phyloP scores from a whole-genome alignment of 106 monocot species.

The Gastrodia elata region DNA sequence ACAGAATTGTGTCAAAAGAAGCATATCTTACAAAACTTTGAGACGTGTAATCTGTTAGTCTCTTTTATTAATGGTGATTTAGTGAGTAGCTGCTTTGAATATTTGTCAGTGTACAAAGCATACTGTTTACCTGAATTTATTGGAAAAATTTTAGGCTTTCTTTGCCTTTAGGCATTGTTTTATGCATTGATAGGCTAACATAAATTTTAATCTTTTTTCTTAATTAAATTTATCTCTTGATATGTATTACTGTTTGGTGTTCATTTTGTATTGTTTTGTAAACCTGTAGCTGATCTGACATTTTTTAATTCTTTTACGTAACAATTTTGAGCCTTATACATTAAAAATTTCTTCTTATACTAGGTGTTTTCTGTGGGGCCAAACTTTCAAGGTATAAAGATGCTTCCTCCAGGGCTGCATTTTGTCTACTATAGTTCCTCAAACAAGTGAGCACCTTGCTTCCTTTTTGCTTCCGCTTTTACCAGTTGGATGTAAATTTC shows the following conservation, averaged over 20 bases:
- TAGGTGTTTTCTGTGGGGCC: conserved; percentile 83
- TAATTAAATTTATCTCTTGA: neutral
- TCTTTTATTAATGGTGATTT: neutral
- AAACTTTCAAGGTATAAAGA: conserved; percentile 84
- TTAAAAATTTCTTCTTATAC: neutral
- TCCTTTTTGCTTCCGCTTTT: neutral
- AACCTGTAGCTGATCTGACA: neutral
- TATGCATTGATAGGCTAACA: neutral
- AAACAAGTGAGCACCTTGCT: conserved; percentile 46
- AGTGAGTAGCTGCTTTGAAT: neutral
- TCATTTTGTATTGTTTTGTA: neutral
- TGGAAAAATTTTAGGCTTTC: neutral
- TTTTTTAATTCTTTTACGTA: neutral
- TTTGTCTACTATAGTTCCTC: conserved; percentile 71
- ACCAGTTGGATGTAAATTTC: neutral
- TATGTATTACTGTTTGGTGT: neutral
- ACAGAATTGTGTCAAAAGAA: neutral
- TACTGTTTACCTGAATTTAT: neutral
- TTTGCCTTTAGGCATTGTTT: neutral
- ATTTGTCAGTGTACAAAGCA: neutral
- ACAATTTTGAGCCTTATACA: neutral
- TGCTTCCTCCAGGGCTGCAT: conserved; percentile 93
- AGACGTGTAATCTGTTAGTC: neutral
- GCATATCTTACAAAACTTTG: neutral
- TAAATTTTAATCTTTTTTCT: neutral